These are phyloP conservation scores for Mortierella sp. DNA, from an alignment of 371 early-diverging fungal genomes.

Conservation along the genomic window DNA sequence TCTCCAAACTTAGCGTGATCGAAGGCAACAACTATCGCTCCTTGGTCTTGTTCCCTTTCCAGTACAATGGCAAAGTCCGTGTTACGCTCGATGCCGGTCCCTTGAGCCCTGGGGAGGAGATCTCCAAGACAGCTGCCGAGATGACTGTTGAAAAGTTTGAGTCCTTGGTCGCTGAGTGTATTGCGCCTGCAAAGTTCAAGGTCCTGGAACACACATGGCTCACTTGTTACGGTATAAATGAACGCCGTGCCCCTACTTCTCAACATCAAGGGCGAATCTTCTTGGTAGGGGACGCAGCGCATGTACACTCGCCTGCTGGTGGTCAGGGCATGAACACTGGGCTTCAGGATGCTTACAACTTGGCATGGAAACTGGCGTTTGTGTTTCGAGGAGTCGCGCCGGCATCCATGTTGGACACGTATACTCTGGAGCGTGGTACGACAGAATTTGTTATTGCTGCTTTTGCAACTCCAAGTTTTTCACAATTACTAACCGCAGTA, in stretches of 20 bases:
- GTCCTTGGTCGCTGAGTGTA: constrained; percentile 7
- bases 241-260: constrained; percentile 42
- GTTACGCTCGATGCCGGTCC: constrained; percentile 12
- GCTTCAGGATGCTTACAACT: constrained; percentile 59
- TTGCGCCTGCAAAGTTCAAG: constrained; percentile 22
- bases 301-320: constrained; percentile 57
- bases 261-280: constrained; percentile 42
- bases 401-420: constrained; percentile 17
- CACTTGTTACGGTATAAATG: constrained; percentile 36
- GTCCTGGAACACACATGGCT: constrained; percentile 25
- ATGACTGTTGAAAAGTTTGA: constrained; percentile 30
- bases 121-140: constrained; percentile 20
- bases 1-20: constrained; percentile 4
- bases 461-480: no score
- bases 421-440: neutral
- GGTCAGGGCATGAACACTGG: constrained; percentile 65
- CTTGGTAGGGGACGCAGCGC: constrained; percentile 61
- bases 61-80: constrained; percentile 10
- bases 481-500: no score
- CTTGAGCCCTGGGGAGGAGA: constrained; percentile 16
- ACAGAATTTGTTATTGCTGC: no score
- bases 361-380: constrained; percentile 61
- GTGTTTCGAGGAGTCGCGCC: constrained; percentile 24
- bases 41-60: constrained; percentile 21
- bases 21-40: constrained; percentile 9